Percentiles rank a stretch among this genome's conserved stretches.
phyloP scores from a whole-genome alignment of 106 monocot species.

The Dioscorea dumetorum region DNA sequence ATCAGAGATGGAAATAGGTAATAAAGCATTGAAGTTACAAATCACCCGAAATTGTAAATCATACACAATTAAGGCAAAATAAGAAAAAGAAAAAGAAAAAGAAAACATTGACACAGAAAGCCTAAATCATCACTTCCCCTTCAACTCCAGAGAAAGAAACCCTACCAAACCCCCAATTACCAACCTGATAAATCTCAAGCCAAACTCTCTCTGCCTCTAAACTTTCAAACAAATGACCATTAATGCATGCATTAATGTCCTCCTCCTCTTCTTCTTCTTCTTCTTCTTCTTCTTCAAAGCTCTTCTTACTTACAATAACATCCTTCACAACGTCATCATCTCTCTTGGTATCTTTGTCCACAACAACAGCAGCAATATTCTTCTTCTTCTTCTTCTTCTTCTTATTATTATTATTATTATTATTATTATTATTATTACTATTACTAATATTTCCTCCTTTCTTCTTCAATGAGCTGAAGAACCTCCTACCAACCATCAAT shows the following conservation, averaged over 20 bases:
- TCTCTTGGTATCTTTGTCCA: too few species aligned
- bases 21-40: not conserved
- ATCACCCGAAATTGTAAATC: not conserved
- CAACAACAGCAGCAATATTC: too few species aligned
- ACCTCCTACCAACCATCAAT: constrained; percentile 33
- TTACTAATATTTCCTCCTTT: constrained; percentile 11
- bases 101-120: not conserved
- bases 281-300: not conserved
- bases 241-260: not conserved
- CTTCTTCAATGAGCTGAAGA: constrained; percentile 12
- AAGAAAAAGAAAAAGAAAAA: too few species aligned
- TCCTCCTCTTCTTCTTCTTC: too few species aligned
- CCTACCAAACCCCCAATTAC: constrained; percentile 71
- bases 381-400: too few species aligned
- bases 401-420: too few species aligned
- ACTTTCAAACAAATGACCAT: not conserved
- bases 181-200: constrained; percentile 61
- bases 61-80: not conserved
- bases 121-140: constrained; percentile 10
- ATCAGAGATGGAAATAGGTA: not conserved
- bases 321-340: not conserved
- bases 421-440: not conserved
- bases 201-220: constrained; percentile 43
- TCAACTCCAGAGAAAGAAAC: constrained; percentile 32
- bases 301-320: not conserved